Base-by-base conservation (phyloP, 129 eudicot genomes). In the Silybum marianum region DNA sequence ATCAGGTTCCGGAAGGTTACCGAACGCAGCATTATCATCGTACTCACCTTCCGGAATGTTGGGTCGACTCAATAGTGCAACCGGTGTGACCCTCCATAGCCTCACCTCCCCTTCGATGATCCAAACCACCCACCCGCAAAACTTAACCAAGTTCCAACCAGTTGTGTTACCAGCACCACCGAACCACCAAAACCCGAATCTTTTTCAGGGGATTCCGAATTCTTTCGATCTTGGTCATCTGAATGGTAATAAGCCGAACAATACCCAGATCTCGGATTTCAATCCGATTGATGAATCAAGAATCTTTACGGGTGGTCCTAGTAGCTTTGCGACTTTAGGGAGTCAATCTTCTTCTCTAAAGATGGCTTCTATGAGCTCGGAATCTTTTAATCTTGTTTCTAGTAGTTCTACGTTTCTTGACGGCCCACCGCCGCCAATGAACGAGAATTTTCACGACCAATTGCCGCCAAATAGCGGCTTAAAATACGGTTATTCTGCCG, bases 31-130 rank as follows among this genome's bases (percentile, higher is more conserved):
- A 69, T 70, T 85, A 67, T 77, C 94, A 46, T 78, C 96, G 13
- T 93, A 84, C 22, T 24, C 88, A 30, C 72, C 86, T n/a, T 80
- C 87, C 18, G 94, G 92, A 22, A 83, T 93, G 84, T 92, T 93
- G 3, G 86, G 96, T 23, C 79, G 96, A 82, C 89, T 93, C 69
- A 93, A 91, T 76, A 93, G 92, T 76, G 85, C 98, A 69, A 79
- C 90, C 30, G 90, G 89, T 30, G 44, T 88, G 83, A 86, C 90
- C 86, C 93, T 95, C 19, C 93, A 82, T 69, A 88, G 85, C 83
- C 89, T 95, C 40, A 24, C 93, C 13, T 72, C 94, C 22, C 85
- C 93, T 10, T 54, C 92, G 0, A 42, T 87, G 58, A 80, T 86
- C 78, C 99, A 85, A 65, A 87, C 88, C 23, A 86, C 71, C 48